These are phyloP conservation scores for Xerocomellus amylosporus DNA, from an alignment of 768 basidiomycete species.

Conservation along the genomic window DNA sequence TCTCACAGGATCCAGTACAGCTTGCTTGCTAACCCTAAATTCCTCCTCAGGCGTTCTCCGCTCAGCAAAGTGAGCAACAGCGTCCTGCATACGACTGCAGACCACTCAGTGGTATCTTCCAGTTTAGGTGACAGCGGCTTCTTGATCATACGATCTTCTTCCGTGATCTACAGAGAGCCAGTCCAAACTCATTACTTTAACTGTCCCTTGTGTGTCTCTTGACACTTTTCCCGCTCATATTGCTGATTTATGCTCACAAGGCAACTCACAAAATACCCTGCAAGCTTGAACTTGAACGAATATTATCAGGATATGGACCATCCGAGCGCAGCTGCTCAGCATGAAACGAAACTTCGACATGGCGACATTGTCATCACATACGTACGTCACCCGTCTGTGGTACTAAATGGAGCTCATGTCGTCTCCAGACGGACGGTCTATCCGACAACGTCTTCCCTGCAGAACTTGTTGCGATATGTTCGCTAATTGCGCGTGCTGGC, in stretches of 20 bases:
- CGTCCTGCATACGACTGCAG: background rate
- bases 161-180: conserved; percentile 49
- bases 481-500: conserved; percentile 55
- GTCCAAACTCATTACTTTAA: conserved; percentile 35
- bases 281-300: conserved; percentile 3
- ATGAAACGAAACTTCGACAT: conserved; percentile 47
- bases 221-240: background rate
- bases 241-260: conserved; percentile 14
- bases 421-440: conserved; percentile 49
- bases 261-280: conserved; percentile 37
- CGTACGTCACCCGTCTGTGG: conserved; percentile 30
- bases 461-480: conserved; percentile 70
- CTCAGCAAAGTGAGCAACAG: conserved; percentile 64
- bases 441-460: conserved; percentile 61
- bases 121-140: conserved; percentile 83
- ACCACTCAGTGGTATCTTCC: conserved; percentile 6
- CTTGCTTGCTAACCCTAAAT: conserved; percentile 72
- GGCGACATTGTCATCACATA: conserved; percentile 53
- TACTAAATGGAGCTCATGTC: conserved; percentile 2
- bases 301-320: conserved; percentile 30
- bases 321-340: conserved; percentile 42
- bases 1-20: conserved; percentile 74
- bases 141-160: conserved; percentile 64
- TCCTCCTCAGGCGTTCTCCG: conserved; percentile 71
- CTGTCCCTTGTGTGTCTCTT: conserved; percentile 29